Evolutionary conservation across 805 yeast genomes (phyloP), one percentile per base, ranked within the genome.

Genomic region (Nakazawaea molendinolei): DNA sequence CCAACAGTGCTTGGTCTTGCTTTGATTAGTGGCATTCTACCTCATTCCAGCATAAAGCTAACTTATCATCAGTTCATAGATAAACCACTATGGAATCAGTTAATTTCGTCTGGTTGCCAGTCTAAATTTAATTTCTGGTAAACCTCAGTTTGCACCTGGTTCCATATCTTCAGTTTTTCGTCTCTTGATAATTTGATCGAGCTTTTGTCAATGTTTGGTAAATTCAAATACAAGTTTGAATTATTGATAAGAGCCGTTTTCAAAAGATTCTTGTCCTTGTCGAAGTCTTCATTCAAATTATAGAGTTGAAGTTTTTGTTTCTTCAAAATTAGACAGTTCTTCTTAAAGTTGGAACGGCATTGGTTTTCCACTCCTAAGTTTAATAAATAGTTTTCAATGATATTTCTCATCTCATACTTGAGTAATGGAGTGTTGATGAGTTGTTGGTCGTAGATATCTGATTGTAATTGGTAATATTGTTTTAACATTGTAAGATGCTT

Each of bases 361-460:
- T 82, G 86, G 12, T 79, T 75, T 46, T 79, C 86, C 32, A 80
- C 80, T 4, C 76, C 84, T 21, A 79, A 60, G 49, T 76, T 77
- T 24, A 79, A 54, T 24, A 78, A 47, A 48, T 72, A 82, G 55
- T 79, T 81, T 44, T 82, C 90, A 40, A 82, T 76, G 19, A 82
- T 69, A 48, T 79, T 77, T 45, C 89, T 62, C 86, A 87, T 80
- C 52, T 81, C 84, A 18, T 49, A 56, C 38, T 56, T 56, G 21
- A 52, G 47, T 34, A 51, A 58, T 14, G 44, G 42, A 28, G 51
- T 56, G 28, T 43, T 46, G 23, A 53, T 34, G n/a, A 32, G 13
- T 14, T 17, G 23, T 13, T 30, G 27, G 10, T 26, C 33, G 33
- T 33, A 25, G 17, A 29, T 43, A 34, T 23, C 37, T 38, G 24